Percentiles rank a stretch among this genome's conserved stretches.
These are phyloP conservation scores for Penicillium sp. DNA, from an alignment of 2,329 filamentous ascomycete species.

Conservation along the genomic window DNA sequence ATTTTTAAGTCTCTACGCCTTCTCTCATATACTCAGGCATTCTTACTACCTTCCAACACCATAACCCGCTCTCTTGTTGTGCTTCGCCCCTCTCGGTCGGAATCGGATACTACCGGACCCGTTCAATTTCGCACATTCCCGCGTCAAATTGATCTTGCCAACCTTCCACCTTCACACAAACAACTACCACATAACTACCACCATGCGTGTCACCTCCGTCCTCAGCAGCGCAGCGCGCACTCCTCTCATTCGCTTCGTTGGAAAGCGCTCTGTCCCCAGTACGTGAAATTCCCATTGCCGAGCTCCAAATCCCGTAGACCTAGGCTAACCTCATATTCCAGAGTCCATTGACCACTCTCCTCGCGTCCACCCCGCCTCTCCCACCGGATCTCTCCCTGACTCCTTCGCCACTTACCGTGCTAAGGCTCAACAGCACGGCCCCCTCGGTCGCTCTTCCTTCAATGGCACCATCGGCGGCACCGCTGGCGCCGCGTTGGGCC, in stretches of 20 bases:
- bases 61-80: conserved; percentile 1
- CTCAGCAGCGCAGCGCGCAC: conserved; percentile 44
- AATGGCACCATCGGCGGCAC: conserved; percentile 55
- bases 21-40: background rate
- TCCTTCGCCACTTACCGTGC: conserved; percentile 62
- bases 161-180: conserved; percentile 9
- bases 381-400: conserved; percentile 55
- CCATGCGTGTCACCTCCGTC: conserved; percentile 44
- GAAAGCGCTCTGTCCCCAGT: conserved; percentile 48
- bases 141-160: conserved; percentile 16
- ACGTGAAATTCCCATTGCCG: conserved; percentile 20
- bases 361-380: conserved; percentile 58
- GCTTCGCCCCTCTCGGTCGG: conserved; percentile 18
- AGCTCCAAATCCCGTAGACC: background rate
- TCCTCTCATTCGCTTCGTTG: conserved; percentile 52
- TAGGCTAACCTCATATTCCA: conserved; percentile 23
- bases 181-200: conserved; percentile 2
- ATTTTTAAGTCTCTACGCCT: background rate
- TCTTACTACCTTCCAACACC: background rate
- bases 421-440: conserved; percentile 64
- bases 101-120: conserved; percentile 31
- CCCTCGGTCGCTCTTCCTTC: conserved; percentile 47
- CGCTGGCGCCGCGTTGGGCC: conserved; percentile 68
- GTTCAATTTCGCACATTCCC: conserved; percentile 26
- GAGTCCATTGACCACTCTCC: conserved; percentile 54